Conservation (phyloP, 2,329 filamentous ascomycete genomes). For the Cryphonectria radicalis region DNA sequence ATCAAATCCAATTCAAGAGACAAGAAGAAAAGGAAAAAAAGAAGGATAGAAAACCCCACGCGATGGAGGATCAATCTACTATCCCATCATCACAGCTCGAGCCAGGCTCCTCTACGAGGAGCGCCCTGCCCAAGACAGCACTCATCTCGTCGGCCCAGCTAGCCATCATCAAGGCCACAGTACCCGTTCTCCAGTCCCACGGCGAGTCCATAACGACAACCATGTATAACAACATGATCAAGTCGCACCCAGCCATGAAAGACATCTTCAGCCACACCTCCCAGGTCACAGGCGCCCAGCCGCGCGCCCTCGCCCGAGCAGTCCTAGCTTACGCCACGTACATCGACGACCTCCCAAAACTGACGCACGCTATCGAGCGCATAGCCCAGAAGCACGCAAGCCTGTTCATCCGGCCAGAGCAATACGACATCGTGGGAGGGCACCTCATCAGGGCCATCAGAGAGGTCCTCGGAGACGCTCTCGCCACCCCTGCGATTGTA, state of each 20-base stretch:
- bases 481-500: slow-evolving; percentile 65
- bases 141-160: slow-evolving; percentile 67
- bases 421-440: slow-evolving; percentile 73
- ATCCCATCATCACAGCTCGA: slow-evolving; percentile 16
- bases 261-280: slow-evolving; percentile 74
- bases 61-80: slow-evolving; percentile 13
- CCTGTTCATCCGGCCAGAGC: slow-evolving; percentile 69
- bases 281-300: slow-evolving; percentile 70
- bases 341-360: slow-evolving; percentile 69
- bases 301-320: slow-evolving; percentile 69
- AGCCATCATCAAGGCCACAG: slow-evolving; percentile 75
- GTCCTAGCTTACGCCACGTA: slow-evolving; percentile 74
- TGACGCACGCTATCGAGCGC: slow-evolving; percentile 62
- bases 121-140: slow-evolving; percentile 24
- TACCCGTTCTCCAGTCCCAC: slow-evolving; percentile 71
- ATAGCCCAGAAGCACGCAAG: slow-evolving; percentile 79
- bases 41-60: not conserved
- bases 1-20: not conserved
- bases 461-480: slow-evolving; percentile 66
- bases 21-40: not conserved
- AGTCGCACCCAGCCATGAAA: slow-evolving; percentile 65
- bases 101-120: slow-evolving; percentile 4
- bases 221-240: slow-evolving; percentile 74
- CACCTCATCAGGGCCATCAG: slow-evolving; percentile 71
- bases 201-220: slow-evolving; percentile 70